A percentile compares a stretch with the other conserved stretches of the same genome.
These are phyloP conservation scores for Leptodermis oblonga DNA, from an alignment of 257 asterid genomes.

Conservation along the genomic window DNA sequence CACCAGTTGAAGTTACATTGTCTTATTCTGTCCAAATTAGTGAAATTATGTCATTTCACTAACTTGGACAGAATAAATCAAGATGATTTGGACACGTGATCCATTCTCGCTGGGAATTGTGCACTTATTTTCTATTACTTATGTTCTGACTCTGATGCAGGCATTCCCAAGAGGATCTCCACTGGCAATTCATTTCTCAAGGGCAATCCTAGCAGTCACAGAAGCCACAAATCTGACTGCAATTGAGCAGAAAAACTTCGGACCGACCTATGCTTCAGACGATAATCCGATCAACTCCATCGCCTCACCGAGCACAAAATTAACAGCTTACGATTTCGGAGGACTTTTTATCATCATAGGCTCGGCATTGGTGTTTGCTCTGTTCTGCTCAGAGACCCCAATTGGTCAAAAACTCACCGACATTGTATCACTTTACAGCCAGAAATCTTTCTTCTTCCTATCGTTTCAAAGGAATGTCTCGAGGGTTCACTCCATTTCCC, in stretches of 20 bases:
- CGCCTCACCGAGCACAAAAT: constrained; percentile 38
- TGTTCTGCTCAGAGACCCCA: constrained; percentile 32
- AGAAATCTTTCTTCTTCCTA: not conserved
- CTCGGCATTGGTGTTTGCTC: constrained; percentile 30
- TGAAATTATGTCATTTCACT: too few species aligned
- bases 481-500: constrained; percentile 2
- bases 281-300: constrained; percentile 35
- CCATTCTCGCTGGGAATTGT: too few species aligned
- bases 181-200: constrained; percentile 32
- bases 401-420: constrained; percentile 23
- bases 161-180: constrained; percentile 44
- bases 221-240: constrained; percentile 29
- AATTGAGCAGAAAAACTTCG: constrained; percentile 34
- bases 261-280: constrained; percentile 39
- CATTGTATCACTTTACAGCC: not conserved
- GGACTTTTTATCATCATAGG: constrained; percentile 51
- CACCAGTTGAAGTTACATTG: too few species aligned
- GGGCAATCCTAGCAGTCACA: constrained; percentile 44
- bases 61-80: too few species aligned
- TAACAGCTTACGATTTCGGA: constrained; percentile 35
- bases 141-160: constrained; percentile 27
- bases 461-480: not conserved
- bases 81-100: too few species aligned
- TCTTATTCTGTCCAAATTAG: too few species aligned
- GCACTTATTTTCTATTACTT: not conserved